These are phyloP conservation scores for Spirogloea muscicola DNA, from an alignment of 139 green algal species.

Conservation along the genomic window DNA sequence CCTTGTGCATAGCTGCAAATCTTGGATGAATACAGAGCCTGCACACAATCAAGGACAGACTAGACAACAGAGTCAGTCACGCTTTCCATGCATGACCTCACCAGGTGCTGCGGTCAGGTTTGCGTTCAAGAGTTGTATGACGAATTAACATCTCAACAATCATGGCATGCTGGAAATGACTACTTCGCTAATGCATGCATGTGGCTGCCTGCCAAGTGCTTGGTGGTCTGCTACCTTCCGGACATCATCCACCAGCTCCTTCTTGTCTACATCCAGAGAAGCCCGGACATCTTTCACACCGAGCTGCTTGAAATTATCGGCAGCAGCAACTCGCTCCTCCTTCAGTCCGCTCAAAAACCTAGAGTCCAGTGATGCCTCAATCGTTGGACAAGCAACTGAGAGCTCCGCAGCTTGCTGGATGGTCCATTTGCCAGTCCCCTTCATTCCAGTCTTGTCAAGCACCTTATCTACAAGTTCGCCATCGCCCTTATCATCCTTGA, in stretches of 20 bases:
- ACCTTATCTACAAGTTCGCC: slow-evolving; percentile 90
- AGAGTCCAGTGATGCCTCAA: slow-evolving; percentile 85
- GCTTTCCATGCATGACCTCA: too few relatives aligned
- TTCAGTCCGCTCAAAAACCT: slow-evolving; percentile 75
- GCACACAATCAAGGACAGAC: too few relatives aligned
- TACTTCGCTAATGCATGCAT: too few relatives aligned
- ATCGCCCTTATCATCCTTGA: slow-evolving; percentile 51
- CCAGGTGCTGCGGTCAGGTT: too few relatives aligned
- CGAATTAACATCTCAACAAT: too few relatives aligned
- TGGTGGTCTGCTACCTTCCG: too few relatives aligned
- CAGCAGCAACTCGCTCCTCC: slow-evolving; percentile 79
- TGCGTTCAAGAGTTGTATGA: too few relatives aligned
- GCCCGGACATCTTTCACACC: neutral
- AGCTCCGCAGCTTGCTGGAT: slow-evolving; percentile 98
- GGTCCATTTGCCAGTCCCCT: slow-evolving; percentile 99
- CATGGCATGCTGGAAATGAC: too few relatives aligned
- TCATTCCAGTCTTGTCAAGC: slow-evolving; percentile 97
- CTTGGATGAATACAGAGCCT: too few relatives aligned
- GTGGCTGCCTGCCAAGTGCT: too few relatives aligned
- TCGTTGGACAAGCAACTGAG: slow-evolving; percentile 84
- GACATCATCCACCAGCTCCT: slow-evolving; percentile 81
- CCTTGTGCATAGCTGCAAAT: slow-evolving; percentile 94
- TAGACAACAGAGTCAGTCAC: too few relatives aligned
- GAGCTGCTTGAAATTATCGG: slow-evolving; percentile 4
- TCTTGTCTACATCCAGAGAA: slow-evolving; percentile 73